Evolutionary conservation across 2,329 filamentous ascomycete genomes (phyloP).

Genomic region (Parascedosporium putredinis): DNA sequence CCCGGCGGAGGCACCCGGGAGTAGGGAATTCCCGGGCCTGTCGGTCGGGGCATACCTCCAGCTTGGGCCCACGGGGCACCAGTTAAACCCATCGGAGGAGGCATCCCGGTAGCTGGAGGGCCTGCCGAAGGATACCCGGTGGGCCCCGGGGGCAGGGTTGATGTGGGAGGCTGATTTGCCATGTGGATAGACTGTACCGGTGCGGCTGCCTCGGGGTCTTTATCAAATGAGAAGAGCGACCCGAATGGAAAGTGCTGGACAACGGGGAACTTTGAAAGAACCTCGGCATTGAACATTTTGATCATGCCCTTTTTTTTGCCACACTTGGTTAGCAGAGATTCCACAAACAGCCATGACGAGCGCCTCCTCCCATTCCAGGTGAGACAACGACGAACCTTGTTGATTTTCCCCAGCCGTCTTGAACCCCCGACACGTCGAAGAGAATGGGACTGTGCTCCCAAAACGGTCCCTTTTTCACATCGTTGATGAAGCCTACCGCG

Average conservation of each 20-base stretch:
- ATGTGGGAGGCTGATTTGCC: slow-evolving; percentile 37
- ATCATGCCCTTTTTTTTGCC: slow-evolving; percentile 88
- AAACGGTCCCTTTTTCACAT: slow-evolving; percentile 92
- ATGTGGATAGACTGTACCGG: slow-evolving; percentile 45
- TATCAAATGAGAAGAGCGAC: slow-evolving; percentile 67
- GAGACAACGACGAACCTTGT: slow-evolving; percentile 46
- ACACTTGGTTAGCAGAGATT: not conserved
- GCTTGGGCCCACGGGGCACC: slow-evolving; percentile 6
- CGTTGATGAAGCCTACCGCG: slow-evolving; percentile 92
- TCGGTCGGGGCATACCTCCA: not conserved
- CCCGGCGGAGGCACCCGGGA: not conserved
- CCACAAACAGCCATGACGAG: too few species aligned
- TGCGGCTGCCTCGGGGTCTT: slow-evolving; percentile 47
- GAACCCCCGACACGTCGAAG: slow-evolving; percentile 87
- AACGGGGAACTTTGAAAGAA: slow-evolving; percentile 91
- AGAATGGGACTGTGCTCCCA: slow-evolving; percentile 95
- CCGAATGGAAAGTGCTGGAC: slow-evolving; percentile 93
- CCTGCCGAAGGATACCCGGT: not conserved
- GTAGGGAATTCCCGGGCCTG: slow-evolving; percentile 6
- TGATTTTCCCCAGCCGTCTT: slow-evolving; percentile 93
- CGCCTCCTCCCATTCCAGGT: too few species aligned
- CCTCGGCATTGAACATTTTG: slow-evolving; percentile 98
- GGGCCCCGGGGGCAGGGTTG: not conserved
- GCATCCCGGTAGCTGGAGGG: not conserved
- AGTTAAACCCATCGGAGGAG: not conserved